Base-by-base conservation (phyloP, 768 basidiomycete genomes). In the Phylloporus rhodoxanthus region DNA sequence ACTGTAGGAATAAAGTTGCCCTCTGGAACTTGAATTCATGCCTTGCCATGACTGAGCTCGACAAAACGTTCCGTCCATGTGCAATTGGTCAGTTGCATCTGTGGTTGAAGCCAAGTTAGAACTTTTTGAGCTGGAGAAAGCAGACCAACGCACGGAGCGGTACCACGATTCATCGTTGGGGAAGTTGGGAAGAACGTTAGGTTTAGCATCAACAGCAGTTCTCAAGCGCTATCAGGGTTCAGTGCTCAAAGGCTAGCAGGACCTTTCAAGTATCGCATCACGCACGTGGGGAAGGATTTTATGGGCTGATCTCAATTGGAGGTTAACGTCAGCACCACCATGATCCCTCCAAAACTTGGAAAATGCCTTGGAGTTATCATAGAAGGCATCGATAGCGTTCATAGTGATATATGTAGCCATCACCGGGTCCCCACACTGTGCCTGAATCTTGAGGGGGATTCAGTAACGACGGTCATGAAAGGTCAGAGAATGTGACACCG, bases 261-360 rank as follows among this genome's bases (percentile, higher is more conserved):
- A 10, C 10, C 17, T 38, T 44, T 21, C 8, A 23, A 17, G 30
- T 25, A 49, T 44, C 4, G 52, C 40, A 29, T 39, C 4, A 61
- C 71, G 45, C 45, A 76, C 75, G 37, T 72, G 72, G 26, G 74
- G 71, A 23, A 74, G 55, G 25, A 76, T 68, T 53, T 50, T 72
- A 66, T 58, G 60, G 40, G 21, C 53, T 17, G 43, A 57, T 59
- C 55, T 68, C 41, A 50, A 40, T 43, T 46, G 62, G 34, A 59
- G 59, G 46, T 43, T 65, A 19, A 60, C 26, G 4, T 52, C 37
- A 10, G 59, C 47, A 3, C 68, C 50, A 8, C 66, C 62, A 43
- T 64, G 58, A 33, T 59, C 53, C 32, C 57, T 60, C 52, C 74
- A 60, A 57, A 66, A 75, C 40, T 55, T 51, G 23, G 52, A 46